A percentile compares a stretch with the other conserved stretches of the same genome.
These are phyloP conservation scores for Lasiosphaeria hispida DNA, from an alignment of 495 filamentous ascomycete species.

Conservation along the genomic window DNA sequence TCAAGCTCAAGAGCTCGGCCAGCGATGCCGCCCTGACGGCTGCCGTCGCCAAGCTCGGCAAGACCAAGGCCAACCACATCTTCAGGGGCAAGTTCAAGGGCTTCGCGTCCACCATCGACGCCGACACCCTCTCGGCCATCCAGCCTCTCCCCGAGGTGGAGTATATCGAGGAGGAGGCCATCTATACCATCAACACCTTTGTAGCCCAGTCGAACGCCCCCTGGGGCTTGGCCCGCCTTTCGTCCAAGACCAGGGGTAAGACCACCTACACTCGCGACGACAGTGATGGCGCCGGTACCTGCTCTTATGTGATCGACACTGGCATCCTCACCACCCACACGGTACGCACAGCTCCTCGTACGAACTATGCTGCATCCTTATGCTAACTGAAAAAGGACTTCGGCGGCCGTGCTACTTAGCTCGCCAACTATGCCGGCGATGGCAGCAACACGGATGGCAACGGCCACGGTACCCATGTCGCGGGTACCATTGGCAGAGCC, in stretches of 20 bases:
- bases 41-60: constrained; percentile 17
- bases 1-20: constrained; percentile 1
- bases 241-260: constrained; percentile 45
- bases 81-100: not conserved
- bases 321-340: constrained; percentile 55
- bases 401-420: constrained; percentile 1
- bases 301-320: constrained; percentile 59
- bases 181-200: not conserved
- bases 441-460: constrained; percentile 41
- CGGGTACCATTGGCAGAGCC: constrained; percentile 20
- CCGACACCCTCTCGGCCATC: not conserved
- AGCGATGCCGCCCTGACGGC: not conserved
- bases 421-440: constrained; percentile 23
- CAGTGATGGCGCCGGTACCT: constrained; percentile 55
- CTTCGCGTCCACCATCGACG: not conserved
- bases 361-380: no score
- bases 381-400: no score
- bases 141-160: not conserved
- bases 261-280: constrained; percentile 60
- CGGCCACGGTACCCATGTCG: constrained; percentile 26
- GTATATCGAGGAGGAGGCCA: constrained; percentile 2
- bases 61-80: not conserved
- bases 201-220: constrained; percentile 35
- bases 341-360: no score
- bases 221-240: constrained; percentile 62